A percentile compares a stretch with the other conserved stretches of the same genome.
Evolutionary conservation across 192 early-diverging fungal genomes (phyloP).

Genomic region (Coemansia sp.): DNA sequence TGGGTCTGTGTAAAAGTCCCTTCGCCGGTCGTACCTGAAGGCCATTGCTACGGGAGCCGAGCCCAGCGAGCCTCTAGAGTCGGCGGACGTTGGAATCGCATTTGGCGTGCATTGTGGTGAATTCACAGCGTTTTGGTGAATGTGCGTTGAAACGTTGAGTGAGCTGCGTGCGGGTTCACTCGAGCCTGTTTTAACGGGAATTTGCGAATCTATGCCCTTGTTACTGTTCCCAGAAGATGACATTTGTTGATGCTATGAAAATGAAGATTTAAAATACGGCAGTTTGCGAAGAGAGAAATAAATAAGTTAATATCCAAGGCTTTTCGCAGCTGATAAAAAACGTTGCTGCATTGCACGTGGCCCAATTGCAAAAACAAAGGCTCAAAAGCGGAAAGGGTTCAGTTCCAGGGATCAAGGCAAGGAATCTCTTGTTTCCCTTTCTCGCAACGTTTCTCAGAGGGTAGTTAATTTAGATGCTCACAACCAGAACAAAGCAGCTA

Average conservation of each 20-base stretch:
- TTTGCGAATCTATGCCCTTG: neutral
- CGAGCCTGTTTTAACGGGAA: neutral
- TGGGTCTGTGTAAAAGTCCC: slow-evolving; percentile 48
- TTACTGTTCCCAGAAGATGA: neutral
- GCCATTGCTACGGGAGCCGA: slow-evolving; percentile 44
- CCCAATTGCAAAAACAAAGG: too few relatives aligned
- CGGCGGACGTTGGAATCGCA: neutral
- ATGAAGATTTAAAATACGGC: neutral
- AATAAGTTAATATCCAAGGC: too few relatives aligned
- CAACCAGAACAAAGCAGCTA: too few relatives aligned
- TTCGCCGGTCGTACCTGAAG: slow-evolving; percentile 36
- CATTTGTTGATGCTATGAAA: neutral
- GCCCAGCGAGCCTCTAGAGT: slow-evolving; percentile 6
- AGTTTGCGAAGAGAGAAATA: too few relatives aligned
- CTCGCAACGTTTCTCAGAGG: too few relatives aligned
- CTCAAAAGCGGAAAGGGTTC: too few relatives aligned
- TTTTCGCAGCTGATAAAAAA: neutral
- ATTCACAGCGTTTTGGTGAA: neutral
- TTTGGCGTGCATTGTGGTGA: neutral
- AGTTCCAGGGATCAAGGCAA: too few relatives aligned
- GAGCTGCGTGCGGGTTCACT: neutral
- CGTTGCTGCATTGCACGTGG: too few relatives aligned
- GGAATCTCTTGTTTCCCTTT: too few relatives aligned
- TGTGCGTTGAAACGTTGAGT: slow-evolving; percentile 1
- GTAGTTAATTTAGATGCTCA: too few relatives aligned